A percentile compares a stretch with the other conserved stretches of the same genome.
Evolutionary conservation across 164 flowering plant species (phyloP).

Genomic region (Taxillus chinensis): DNA sequence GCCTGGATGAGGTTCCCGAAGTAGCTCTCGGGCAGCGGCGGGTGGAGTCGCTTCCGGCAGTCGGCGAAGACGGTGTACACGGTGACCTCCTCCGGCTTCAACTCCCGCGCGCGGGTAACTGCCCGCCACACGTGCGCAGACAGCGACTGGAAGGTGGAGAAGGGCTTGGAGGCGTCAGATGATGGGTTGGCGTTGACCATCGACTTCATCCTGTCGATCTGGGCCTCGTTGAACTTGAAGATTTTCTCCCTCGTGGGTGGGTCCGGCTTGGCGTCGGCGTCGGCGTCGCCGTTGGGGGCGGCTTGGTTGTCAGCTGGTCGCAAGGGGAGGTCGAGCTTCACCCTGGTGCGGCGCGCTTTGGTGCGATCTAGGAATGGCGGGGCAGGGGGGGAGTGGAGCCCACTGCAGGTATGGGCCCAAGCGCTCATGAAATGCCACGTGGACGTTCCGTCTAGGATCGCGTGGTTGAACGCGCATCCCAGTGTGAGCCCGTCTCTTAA

Average conservation of each 20-base stretch:
- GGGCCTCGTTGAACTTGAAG: constrained; percentile 66
- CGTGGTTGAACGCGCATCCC: constrained; percentile 94
- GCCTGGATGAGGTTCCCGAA: constrained; percentile 97
- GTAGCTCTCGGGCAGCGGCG: constrained; percentile 77
- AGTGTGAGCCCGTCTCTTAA: constrained; percentile 78
- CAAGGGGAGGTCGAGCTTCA: constrained; percentile 63
- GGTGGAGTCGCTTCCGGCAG: constrained; percentile 72
- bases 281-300: constrained; percentile 10
- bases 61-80: constrained; percentile 81
- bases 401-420: constrained; percentile 73
- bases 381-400: constrained; percentile 37
- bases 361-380: constrained; percentile 74
- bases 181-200: constrained; percentile 26
- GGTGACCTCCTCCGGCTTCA: constrained; percentile 64
- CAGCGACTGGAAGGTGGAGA: constrained; percentile 78
- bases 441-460: constrained; percentile 72
- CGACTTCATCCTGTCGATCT: constrained; percentile 61
- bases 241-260: constrained; percentile 51
- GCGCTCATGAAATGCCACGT: constrained; percentile 99
- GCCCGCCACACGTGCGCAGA: constrained; percentile 74
- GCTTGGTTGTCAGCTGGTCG: constrained; percentile 5
- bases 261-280: constrained; percentile 18
- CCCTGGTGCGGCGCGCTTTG: constrained; percentile 65
- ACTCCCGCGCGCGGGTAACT: constrained; percentile 56
- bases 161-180: constrained; percentile 37